phyloP scores from a whole-genome alignment of 306 rosid species.

The Quercus rubra region DNA sequence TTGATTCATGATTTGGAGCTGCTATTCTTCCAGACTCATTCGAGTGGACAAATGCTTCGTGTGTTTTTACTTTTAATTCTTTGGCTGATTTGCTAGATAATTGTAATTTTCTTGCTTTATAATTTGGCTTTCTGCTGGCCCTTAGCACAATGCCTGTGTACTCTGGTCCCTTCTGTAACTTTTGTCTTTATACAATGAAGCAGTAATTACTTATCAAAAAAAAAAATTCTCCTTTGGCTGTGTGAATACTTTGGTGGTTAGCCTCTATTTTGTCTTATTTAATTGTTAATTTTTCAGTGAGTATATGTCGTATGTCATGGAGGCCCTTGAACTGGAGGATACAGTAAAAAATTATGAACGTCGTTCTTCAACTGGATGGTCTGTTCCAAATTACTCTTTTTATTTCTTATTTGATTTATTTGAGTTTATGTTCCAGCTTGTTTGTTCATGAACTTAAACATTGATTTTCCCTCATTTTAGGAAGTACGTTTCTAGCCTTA shows the following conservation, averaged over 20 bases:
- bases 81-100: too few species aligned
- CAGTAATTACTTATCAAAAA: too few species aligned
- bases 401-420: not conserved
- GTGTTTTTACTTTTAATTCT: too few species aligned
- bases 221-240: slow-evolving; percentile 4
- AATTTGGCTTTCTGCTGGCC: too few species aligned
- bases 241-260: slow-evolving; percentile 16
- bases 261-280: slow-evolving; percentile 15
- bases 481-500: slow-evolving; percentile 81
- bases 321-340: slow-evolving; percentile 92
- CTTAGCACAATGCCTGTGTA: too few species aligned
- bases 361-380: slow-evolving; percentile 86
- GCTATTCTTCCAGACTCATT: too few species aligned
- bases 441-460: slow-evolving; percentile 11
- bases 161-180: too few species aligned
- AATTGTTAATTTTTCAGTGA: slow-evolving; percentile 56
- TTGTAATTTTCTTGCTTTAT: too few species aligned
- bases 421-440: slow-evolving; percentile 2
- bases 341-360: slow-evolving; percentile 70
- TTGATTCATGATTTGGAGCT: not conserved
- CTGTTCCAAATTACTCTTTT: slow-evolving; percentile 27
- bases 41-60: too few species aligned
- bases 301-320: slow-evolving; percentile 73
- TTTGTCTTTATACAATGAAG: too few species aligned
- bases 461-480: slow-evolving; percentile 42